Evolutionary conservation across 768 basidiomycete species (phyloP), one percentile per base, ranked within the genome.

Genomic region (Calvatia gigantea): DNA sequence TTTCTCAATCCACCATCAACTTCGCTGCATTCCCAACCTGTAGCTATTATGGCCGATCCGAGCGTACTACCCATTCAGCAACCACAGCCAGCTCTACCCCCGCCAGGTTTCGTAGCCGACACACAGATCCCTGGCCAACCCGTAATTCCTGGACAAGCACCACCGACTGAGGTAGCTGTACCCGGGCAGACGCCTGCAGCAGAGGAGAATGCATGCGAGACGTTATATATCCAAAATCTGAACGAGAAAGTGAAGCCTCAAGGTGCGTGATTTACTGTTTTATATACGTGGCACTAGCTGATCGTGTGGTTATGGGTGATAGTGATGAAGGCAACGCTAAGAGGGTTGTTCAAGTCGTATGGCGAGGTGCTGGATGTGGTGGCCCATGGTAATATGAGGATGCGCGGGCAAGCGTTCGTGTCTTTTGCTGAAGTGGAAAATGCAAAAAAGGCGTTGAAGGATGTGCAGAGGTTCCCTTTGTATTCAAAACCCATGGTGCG

Each of bases 391-490:
- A 98, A 97, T 75, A 73, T 99, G 58, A 86, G 97, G 35, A 99
- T 99, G 97, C 82, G 97, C 35, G 97, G 97, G 14, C 97, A 99
- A 73, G 97, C 97, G 3, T 99, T 99, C 67, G 92, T 99, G 33
- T 93, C 91, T 33, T 97, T 99, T 69, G 79, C 80, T 54, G 85
- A 85, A 31, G 76, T 85, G 50, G 93, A 98, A 56, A 81, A 82
- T 55, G 97, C 97, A 32, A 87, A 57, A 35, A 56, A 57, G 70
- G 96, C 96, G 6, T 78, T 91, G 81, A 92, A 83, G 75, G 97
- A 99, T 69, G 94, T 98, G 37, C 81, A 86, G 58, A 84, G 93
- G 33, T 98, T 99, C 69, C 97, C 97, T 14, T 69, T 99, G 45
- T 98, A 98, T 64, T 91, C 91, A 3, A 96, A 96, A 69, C 93